Evolutionary conservation across 768 basidiomycete genomes (phyloP), one percentile per base, ranked within the genome.

Genomic region (Suillus paluster): DNA sequence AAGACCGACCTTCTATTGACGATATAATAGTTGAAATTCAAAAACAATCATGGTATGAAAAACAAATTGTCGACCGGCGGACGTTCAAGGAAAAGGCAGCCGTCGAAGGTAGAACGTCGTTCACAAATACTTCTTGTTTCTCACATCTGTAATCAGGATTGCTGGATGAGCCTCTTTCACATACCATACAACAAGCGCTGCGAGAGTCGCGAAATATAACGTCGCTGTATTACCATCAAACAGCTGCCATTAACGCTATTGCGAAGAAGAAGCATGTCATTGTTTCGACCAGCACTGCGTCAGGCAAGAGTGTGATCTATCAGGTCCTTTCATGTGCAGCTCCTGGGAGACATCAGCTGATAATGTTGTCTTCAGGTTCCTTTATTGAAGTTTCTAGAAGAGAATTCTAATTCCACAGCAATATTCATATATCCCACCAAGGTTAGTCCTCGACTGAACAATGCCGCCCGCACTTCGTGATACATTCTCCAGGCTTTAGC

Each of bases 361-460:
- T 58, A 41, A 61, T 41, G 59, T 45, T 3, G 42, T 15, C 49
- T 12, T 5, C 57, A 94, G 90, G 83, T 94, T 23, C 94, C 94
- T 1, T 69, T 93, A 6, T 73, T 96, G 61, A 80, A 74, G 44
- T 83, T 84, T 64, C 74, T 95, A 58, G 87, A 92, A 74, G 79
- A 82, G 25, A 83, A 94, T 68, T 69, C 71, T 1, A 69, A 75
- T 15, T 72, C 89, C 11, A 95, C 88, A 0, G 91, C 92, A 0
- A 83, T 97, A 42, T 90, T 94, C 69, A 84, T 97, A 39, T 97
- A 94, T 68, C 94, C 94, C 2, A 97, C 94, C 1, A 97, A 97
- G 78, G 92, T 84, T 55, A 42, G 69, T 44, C 25, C 10, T 19
- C 25, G 23, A 11, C 46, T 44, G 50, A 45, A 19, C 15, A 15